Base-by-base conservation (phyloP, 1,139 yeast genomes). In the Hanseniaspora gamundiae region DNA sequence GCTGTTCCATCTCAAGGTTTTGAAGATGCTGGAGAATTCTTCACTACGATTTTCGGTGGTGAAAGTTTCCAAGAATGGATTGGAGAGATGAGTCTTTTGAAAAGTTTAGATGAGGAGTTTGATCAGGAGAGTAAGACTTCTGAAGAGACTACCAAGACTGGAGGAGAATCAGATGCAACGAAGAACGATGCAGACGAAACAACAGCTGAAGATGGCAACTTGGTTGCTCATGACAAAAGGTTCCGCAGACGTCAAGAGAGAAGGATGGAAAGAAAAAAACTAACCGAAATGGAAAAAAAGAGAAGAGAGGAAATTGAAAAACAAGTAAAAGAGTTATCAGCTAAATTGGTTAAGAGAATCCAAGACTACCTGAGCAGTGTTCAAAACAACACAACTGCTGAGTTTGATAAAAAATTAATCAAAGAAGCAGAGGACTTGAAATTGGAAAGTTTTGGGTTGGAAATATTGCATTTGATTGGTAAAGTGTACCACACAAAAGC, bases 401-500 rank as follows among this genome's bases (percentile, higher is more conserved):
- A 62, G 51, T 52, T 78, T 66, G 55, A 60, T 49, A 35, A 51
- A 4, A 71, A 72, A 47, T 61, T 81, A 21, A 59, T 64, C 16
- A 66, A 65, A 45, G 91, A 82, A 54, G 73, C 81, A 49, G 88
- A 81, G 53, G 74, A 80, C 22, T 64, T 83, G 53, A 83, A 82
- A 58, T 73, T 81, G 77, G 93, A 82, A 60, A 80, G 88, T 51
- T 83, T 83, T 62, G 94, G 94, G 5, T 62, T 82, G 48, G 88
- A 82, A 60, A 70, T 83, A 31, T 64, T 82, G 45, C 87, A 81
- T 52, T 76, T 76, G 40, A 76, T 82, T 50, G 87, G 88, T 13
- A 74, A 74, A 49, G 73, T 80, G 13, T 83, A 83, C 58, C 67
- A 68, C 40, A 67, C 71, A 29, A 80, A 80, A 55, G 82, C 86